These are phyloP conservation scores for Globisporangium ultimum DNA, from an alignment of 352 stramenopile species.

Conservation along the genomic window DNA sequence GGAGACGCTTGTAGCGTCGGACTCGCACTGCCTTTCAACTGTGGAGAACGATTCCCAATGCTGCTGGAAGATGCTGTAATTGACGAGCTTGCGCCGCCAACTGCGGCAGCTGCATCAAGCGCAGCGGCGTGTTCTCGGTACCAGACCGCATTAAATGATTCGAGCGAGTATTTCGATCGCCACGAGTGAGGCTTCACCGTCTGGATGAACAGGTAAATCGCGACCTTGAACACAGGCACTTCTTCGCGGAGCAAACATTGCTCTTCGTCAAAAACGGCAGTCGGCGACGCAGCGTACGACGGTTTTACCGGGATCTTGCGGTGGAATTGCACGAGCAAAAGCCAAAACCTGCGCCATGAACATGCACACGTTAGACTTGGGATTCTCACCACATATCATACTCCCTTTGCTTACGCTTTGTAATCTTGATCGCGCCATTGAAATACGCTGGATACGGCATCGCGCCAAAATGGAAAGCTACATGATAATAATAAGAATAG, in stretches of 20 bases:
- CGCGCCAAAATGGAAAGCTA: constrained; percentile 64
- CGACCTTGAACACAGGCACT: constrained; percentile 75
- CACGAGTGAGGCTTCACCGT: constrained; percentile 75
- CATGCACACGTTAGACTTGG: too few relatives aligned
- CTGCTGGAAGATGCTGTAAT: constrained; percentile 1
- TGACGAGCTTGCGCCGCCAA: constrained; percentile 24
- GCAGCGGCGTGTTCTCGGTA: constrained; percentile 62
- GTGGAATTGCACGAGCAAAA: constrained; percentile 76
- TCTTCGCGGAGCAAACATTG: constrained; percentile 49
- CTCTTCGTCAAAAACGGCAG: constrained; percentile 38
- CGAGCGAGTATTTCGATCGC: constrained; percentile 69
- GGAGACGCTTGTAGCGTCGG: constrained; percentile 64
- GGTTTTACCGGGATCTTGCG: constrained; percentile 53
- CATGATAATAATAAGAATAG: too few relatives aligned
- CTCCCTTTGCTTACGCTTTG: constrained; percentile 27
- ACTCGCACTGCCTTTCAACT: constrained; percentile 50
- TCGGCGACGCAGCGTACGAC: constrained; percentile 13
- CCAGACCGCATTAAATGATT: constrained; percentile 80
- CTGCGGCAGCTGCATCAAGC: constrained; percentile 30
- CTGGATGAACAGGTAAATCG: constrained; percentile 78
- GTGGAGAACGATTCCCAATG: constrained; percentile 42
- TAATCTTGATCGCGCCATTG: constrained; percentile 83
- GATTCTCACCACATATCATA: constrained; percentile 1
- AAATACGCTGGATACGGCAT: constrained; percentile 55
- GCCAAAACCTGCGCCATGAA: constrained; percentile 48